Evolutionary conservation across 2,329 filamentous ascomycete genomes (phyloP).

Genomic region (Aureobasidium sp.): DNA sequence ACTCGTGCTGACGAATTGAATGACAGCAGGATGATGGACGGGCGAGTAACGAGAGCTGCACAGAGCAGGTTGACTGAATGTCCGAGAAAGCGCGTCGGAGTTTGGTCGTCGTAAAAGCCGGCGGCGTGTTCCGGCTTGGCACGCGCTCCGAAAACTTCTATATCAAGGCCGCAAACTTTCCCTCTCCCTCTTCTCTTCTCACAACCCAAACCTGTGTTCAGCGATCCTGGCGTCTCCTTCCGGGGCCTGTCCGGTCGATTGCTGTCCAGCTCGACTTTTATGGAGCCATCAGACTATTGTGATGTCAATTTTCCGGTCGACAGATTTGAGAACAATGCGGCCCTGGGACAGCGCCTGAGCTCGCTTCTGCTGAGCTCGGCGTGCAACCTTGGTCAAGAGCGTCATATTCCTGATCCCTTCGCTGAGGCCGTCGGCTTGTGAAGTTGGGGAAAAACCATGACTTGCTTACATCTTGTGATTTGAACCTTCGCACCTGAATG

Average conservation of each 20-base stretch:
- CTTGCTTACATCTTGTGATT: constrained; percentile 27
- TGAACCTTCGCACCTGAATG: neutral
- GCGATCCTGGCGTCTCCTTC: constrained; percentile 54
- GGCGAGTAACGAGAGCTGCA: neutral
- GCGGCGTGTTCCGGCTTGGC: constrained; percentile 8
- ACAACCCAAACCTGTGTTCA: constrained; percentile 72
- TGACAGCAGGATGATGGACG: neutral
- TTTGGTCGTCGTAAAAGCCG: constrained; percentile 1
- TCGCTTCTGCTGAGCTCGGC: constrained; percentile 63
- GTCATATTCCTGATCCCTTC: constrained; percentile 87
- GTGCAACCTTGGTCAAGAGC: constrained; percentile 45
- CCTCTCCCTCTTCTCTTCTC: constrained; percentile 34
- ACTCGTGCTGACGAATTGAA: neutral
- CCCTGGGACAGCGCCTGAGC: constrained; percentile 48
- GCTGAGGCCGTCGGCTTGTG: constrained; percentile 82
- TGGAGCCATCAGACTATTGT: constrained; percentile 64
- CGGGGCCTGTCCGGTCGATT: constrained; percentile 61
- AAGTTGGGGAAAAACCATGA: constrained; percentile 88
- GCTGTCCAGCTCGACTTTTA: constrained; percentile 79
- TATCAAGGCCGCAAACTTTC: constrained; percentile 12
- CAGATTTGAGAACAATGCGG: constrained; percentile 75
- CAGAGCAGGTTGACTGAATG: neutral
- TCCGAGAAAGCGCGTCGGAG: neutral
- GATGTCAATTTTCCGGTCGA: constrained; percentile 89
- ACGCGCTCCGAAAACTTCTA: neutral